Base-by-base conservation (phyloP, 768 basidiomycete genomes). In the Tubosaeta brunneosetosa region DNA sequence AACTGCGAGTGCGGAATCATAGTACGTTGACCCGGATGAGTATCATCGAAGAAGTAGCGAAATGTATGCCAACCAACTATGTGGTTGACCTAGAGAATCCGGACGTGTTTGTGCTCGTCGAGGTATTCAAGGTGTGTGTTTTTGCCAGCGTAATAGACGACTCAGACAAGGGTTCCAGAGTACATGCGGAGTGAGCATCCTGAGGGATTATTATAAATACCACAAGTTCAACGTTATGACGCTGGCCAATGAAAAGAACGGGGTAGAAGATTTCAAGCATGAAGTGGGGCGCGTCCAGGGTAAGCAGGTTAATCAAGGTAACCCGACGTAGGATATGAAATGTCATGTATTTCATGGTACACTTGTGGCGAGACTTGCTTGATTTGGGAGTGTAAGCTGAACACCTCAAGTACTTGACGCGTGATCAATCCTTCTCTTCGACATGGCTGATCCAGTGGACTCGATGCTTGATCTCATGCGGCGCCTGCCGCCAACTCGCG, bases 381-480 rank as follows among this genome's bases (percentile, higher is more conserved):
- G 49, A 50, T 50, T 50, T 43, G 48, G 48, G 48, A 41, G 38
- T 29, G 29, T 29, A 29, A 9, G 29, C 4, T 4, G 6, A 29
- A 6, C 29, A 4, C 29, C 29, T 9, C 29, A n/a, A n/a, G n/a
- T n/a, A 4, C 6, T 9, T 6, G 37, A 6, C 22, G 32, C 16
- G 17, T 38, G 22, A 10, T 22, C 22, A 22, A 22, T 6, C 25
- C 6, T 37, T 26, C 26, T 12, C 44, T 14, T 9, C 29, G 70
- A 47, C 58, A 88, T 87, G 87, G 75, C 77, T 44, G 91, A 93
- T 70, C 76, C 87, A 53, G 81, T 93, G 44, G 91, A 94, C 64
- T 88, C 91, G 50, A 93, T 95, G 85, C 85, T 98, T 37, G 95
- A 98, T 74, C 82, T 97, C 44, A 88, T 94, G 81, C 83, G 97